A percentile compares a stretch with the other conserved stretches of the same genome.
phyloP scores from a whole-genome alignment of 2,329 filamentous ascomycete genomes.

The Penicillium frequentans region DNA sequence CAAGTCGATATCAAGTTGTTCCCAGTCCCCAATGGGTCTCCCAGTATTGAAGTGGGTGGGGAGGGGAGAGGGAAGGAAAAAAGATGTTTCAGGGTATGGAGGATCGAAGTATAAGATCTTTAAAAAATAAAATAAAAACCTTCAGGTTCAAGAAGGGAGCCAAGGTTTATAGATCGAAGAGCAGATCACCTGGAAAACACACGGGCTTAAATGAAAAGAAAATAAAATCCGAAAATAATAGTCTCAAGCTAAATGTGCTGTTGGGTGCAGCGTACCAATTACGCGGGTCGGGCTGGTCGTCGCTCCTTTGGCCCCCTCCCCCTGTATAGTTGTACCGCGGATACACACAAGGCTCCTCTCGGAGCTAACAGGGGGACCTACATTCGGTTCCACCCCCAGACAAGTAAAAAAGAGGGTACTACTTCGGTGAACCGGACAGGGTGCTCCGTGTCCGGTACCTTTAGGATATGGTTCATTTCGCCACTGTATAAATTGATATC shows the following conservation, averaged over 20 bases:
- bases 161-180: constrained; percentile 23
- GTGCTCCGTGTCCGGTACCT: constrained; percentile 7
- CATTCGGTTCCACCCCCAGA: constrained; percentile 22
- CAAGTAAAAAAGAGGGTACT: constrained; percentile 7
- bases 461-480: constrained; percentile 4
- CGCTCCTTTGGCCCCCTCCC: constrained; percentile 24
- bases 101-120: constrained; percentile 11
- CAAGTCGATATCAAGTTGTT: background rate
- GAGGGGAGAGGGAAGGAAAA: background rate
- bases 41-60: background rate
- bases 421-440: constrained; percentile 19
- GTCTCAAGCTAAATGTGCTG: constrained; percentile 17
- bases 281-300: constrained; percentile 21
- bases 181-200: constrained; percentile 23
- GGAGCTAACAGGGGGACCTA: constrained; percentile 16
- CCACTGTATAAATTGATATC: constrained; percentile 21
- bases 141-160: background rate
- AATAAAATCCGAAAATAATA: constrained; percentile 2
- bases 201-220: constrained; percentile 21
- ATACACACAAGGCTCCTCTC: constrained; percentile 20
- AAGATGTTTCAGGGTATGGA: background rate
- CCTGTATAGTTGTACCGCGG: constrained; percentile 26
- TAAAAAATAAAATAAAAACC: background rate
- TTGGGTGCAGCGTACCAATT: constrained; percentile 23
- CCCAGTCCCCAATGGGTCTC: background rate